Base-by-base conservation (phyloP, 164 flowering plant genomes). In the Stephania yunnanensis region DNA sequence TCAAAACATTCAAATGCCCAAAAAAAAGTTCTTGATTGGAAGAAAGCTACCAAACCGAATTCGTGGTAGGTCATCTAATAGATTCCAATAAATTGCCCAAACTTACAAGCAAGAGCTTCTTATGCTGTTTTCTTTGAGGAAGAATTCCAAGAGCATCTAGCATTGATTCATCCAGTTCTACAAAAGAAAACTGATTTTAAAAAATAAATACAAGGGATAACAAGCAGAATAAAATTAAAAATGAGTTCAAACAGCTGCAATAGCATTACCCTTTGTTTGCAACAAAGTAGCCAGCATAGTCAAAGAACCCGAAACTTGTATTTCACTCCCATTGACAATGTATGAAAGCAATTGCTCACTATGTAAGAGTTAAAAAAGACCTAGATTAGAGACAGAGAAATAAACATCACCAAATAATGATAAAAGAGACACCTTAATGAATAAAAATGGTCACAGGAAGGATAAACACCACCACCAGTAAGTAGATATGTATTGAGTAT, bases 131-230 rank as follows among this genome's bases (percentile, higher is more conserved):
- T 71, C 99, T 89, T 74, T 89, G 95, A 44, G 99, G 98, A 81
- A 96, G 99, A 80, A 96, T 93, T 74, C 99, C 99, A 80, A 94
- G 90, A 65, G 92, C 97, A 85, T 96, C 99, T 44, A 96, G 87
- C 92, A 92, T 88, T 74, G 95, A 87, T 71, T 96, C 99, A 72
- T 94, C 99, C 76, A 96, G 83, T 81, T 96, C 99, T 96, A 81
- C 78, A 83, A 7, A 67, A 53, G 36, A 69, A 48, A 73, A 8
- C 44, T 46, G 67, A 74, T 68, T 7, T 44, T 71, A 25, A 67
- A 69, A 22, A 73, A 71, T 45, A 42, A 73, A 13, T 30, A 69
- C 10, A 36, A 42, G 10, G 50, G 65, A 73, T 8, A 10, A 80
- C 13, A 22, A 73, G 20, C n/a, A 70, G 10, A 0, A 22, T 13